Base-by-base conservation (phyloP, 306 rosid genomes). In the Canavalia ensiformis region DNA sequence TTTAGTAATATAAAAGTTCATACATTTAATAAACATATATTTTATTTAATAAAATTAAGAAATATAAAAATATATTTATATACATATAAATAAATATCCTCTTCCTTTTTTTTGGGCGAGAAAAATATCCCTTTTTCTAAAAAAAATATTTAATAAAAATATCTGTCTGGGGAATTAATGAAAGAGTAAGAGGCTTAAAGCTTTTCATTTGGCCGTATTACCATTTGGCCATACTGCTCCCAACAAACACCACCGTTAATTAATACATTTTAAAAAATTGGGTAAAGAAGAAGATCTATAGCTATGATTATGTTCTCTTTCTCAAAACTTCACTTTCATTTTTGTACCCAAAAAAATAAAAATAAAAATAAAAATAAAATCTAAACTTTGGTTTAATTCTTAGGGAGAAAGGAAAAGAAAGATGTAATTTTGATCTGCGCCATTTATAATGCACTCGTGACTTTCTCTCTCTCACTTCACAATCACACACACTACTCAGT, bases 401-500 rank as follows among this genome's bases (percentile, higher is more conserved):
- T 54, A 10, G 42, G 58, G 70, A 47, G 35, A 65, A 70, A 7
- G 0, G 67, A 28, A 47, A 39, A 58, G 29, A 41, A 69, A 64
- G 5, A 28, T n/a, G 49, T 52, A 13, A 4, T 74, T 54, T 35
- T 67, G 30, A 44, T 31, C 9, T 64, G 31, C 55, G 12, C 42
- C 77, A 81, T 82, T 88, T 84, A 84, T 78, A 81, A 54, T 56
- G 72, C 86, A 76, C 88, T 79, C 87, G 91, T 91, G 91, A 90
- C 77, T 66, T 67, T 54, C 69, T 62, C 25, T 18, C 83, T 46
- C 55, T 76, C 81, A 18, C 77, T 55, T 72, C 78, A 57, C 78
- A 55, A 57, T 82, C 68, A 12, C 79, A 28, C 66, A 64, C 58
- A 39, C 25, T 12, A 37, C 47, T 25, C 82, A 57, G 41, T 37